These are phyloP conservation scores for Aspergillus udagawae DNA, from an alignment of 2,329 filamentous ascomycete genomes.

Conservation along the genomic window DNA sequence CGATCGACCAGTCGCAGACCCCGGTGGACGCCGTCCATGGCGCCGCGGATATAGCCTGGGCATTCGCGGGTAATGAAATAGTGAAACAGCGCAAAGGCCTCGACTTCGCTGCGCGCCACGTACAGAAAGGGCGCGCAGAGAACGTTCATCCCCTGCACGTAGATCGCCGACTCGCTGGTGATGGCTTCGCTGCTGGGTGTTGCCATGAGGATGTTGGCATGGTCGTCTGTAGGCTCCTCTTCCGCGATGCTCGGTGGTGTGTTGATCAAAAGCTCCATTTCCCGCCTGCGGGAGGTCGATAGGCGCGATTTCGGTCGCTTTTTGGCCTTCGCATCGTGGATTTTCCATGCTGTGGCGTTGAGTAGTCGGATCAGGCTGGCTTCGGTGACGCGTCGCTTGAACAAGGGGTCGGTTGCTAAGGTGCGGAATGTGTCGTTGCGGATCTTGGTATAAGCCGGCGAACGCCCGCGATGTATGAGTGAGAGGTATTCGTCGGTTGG, in stretches of 20 bases:
- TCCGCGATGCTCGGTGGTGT: constrained; percentile 37
- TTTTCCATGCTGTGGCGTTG: constrained; percentile 90
- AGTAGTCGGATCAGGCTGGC: constrained; percentile 90
- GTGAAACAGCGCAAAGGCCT: constrained; percentile 90
- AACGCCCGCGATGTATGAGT: constrained; percentile 88
- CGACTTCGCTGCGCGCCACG: constrained; percentile 86
- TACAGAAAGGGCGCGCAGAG: constrained; percentile 94
- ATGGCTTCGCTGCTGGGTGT: constrained; percentile 14
- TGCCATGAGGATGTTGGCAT: background rate
- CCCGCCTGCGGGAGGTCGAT: constrained; percentile 45
- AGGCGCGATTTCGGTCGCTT: constrained; percentile 41
- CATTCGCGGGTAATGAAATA: constrained; percentile 82
- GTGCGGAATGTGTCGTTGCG: constrained; percentile 98
- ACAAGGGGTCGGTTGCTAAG: constrained; percentile 92
- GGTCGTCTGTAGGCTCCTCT: constrained; percentile 47
- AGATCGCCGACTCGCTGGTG: constrained; percentile 71
- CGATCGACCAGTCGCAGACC: constrained; percentile 88
- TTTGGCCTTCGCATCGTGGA: constrained; percentile 72
- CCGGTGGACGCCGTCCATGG: constrained; percentile 95
- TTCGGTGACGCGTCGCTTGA: constrained; percentile 90
- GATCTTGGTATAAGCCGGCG: constrained; percentile 94
- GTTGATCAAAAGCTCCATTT: constrained; percentile 41
- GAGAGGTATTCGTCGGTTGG: constrained; percentile 83
- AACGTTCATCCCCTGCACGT: constrained; percentile 99
- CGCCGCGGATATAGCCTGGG: constrained; percentile 88